phyloP scores from a whole-genome alignment of 148 eudicot genomes.

The Dianthus caryophyllus region DNA sequence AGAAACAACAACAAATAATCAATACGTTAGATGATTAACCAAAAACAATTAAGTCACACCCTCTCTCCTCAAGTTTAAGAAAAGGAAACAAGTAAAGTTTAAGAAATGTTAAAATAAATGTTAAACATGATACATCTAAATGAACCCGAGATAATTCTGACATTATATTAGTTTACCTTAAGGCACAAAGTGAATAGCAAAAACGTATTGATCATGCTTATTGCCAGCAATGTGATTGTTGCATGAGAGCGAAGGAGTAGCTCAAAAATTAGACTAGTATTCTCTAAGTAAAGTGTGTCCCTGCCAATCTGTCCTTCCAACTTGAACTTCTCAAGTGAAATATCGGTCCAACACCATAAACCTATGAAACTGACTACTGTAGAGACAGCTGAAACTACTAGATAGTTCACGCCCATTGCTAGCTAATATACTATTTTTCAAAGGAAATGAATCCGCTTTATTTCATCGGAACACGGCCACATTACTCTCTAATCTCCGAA shows the following conservation, averaged over 20 bases:
- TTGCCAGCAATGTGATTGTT: constrained; percentile 56
- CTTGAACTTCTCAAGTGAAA: constrained; percentile 57
- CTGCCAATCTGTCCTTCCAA: constrained; percentile 53
- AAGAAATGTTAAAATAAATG: not conserved
- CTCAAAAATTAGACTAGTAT: constrained; percentile 42
- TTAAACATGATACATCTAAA: not conserved
- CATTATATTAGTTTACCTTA: constrained; percentile 43
- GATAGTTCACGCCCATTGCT: constrained; percentile 67
- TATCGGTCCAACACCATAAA: constrained; percentile 71
- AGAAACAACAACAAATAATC: constrained; percentile 28
- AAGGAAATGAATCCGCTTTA: constrained; percentile 24
- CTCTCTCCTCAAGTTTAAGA: not conserved
- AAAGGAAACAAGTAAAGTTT: not conserved
- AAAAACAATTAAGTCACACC: not conserved
- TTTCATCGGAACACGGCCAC: constrained; percentile 56
- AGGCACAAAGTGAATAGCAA: constrained; percentile 60
- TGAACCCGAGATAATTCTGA: not conserved
- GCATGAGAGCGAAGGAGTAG: constrained; percentile 65
- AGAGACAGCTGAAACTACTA: constrained; percentile 63
- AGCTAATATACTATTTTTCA: constrained; percentile 25
- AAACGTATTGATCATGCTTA: constrained; percentile 51
- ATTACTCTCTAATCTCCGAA: constrained; percentile 16
- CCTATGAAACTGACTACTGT: constrained; percentile 65
- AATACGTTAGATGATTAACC: constrained; percentile 7
- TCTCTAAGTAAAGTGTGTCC: constrained; percentile 40